Conservation (phyloP, 306 rosid species). For the Biancaea sappan region DNA sequence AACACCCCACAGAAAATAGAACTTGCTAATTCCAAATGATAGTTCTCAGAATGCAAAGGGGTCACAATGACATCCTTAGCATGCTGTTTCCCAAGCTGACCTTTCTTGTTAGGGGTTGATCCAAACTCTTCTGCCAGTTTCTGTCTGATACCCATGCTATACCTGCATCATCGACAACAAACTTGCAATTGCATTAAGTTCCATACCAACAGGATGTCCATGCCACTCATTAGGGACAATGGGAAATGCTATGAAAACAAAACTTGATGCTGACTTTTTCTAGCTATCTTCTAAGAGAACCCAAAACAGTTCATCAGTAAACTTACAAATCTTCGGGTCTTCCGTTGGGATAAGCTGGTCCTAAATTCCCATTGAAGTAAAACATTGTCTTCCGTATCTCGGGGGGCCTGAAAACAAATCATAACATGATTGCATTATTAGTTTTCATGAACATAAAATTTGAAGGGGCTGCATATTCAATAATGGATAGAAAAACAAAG, state of each 20-base stretch:
- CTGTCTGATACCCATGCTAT: too few relatives aligned
- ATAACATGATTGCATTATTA: conserved; percentile 21
- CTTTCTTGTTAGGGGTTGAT: too few relatives aligned
- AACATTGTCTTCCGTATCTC: conserved; percentile 76
- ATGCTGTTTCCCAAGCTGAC: too few relatives aligned
- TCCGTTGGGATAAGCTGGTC: conserved; percentile 71
- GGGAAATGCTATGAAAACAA: not conserved
- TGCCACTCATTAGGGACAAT: not conserved
- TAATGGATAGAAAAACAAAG: conserved; percentile 22
- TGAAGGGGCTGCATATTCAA: conserved; percentile 11
- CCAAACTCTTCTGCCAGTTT: too few relatives aligned
- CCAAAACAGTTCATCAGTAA: conserved; percentile 24
- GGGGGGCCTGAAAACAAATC: conserved; percentile 58
- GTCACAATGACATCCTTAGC: too few relatives aligned
- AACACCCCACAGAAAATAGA: too few relatives aligned
- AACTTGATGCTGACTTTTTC: not conserved
- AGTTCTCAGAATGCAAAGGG: too few relatives aligned
- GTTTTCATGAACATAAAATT: not conserved
- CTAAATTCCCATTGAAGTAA: conserved; percentile 91
- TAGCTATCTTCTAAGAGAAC: not conserved
- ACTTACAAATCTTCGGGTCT: conserved; percentile 83
- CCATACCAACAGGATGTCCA: not conserved
- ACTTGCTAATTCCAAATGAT: too few relatives aligned
- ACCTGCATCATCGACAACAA: too few relatives aligned
- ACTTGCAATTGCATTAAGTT: too few relatives aligned